phyloP scores from a whole-genome alignment of 495 filamentous ascomycete species.

The Xylaria venustula region DNA sequence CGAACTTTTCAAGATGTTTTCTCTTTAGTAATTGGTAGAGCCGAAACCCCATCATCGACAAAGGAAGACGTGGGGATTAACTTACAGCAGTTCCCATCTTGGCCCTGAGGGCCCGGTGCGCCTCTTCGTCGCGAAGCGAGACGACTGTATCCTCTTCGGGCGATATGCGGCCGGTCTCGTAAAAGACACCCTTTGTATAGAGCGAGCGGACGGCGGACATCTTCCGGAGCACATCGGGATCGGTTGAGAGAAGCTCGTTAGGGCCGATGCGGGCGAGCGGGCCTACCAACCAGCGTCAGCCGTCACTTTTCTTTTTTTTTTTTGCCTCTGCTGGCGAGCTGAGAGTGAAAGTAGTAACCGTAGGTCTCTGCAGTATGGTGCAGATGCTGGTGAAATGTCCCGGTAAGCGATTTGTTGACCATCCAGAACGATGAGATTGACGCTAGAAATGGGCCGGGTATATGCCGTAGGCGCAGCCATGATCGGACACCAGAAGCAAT shows the following conservation, averaged over 20 bases:
- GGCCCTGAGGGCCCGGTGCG: conserved; percentile 30
- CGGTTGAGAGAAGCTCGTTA: conserved; percentile 39
- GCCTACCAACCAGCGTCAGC: conserved; percentile 22
- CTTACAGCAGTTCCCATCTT: conserved; percentile 38
- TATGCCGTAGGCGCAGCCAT: conserved; percentile 25
- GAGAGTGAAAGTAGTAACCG: not conserved
- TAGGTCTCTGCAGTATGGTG: conserved; percentile 13
- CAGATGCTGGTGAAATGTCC: conserved; percentile 10
- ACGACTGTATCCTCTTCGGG: conserved; percentile 26
- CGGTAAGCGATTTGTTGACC: conserved; percentile 12
- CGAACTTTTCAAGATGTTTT: not conserved
- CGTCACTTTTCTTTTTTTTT: not conserved
- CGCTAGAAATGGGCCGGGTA: conserved; percentile 22
- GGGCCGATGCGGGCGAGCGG: conserved; percentile 43
- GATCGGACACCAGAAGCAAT: conserved; percentile 3
- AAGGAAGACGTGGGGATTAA: not conserved
- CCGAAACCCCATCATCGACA: not conserved
- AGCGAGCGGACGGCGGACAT: conserved; percentile 34
- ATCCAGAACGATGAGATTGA: conserved; percentile 15
- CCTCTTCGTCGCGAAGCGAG: conserved; percentile 30
- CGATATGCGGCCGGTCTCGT: conserved; percentile 28
- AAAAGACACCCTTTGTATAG: conserved; percentile 27
- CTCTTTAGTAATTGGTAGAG: not conserved
- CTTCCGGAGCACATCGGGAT: conserved; percentile 32
- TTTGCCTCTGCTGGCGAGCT: not conserved